phyloP scores from a whole-genome alignment of 2,329 filamentous ascomycete species.

The Microdochium nivale region DNA sequence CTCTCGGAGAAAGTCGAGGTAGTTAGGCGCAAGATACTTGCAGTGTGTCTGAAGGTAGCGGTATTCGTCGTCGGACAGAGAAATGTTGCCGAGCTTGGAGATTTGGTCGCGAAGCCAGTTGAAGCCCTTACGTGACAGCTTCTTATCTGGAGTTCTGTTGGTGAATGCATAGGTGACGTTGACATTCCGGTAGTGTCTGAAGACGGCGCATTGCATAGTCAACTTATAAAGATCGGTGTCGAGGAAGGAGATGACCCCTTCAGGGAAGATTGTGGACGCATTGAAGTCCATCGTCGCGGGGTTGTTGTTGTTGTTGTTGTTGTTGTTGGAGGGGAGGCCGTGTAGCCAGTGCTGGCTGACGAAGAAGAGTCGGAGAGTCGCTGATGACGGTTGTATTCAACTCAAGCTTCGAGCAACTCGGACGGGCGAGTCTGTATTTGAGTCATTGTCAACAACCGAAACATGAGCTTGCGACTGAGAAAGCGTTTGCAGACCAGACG shows the following conservation, averaged over 20 bases:
- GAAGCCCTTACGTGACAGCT: conserved; percentile 74
- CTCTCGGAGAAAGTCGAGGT: conserved; percentile 71
- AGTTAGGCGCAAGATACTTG: conserved; percentile 68
- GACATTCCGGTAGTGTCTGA: conserved; percentile 80
- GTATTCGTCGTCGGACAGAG: conserved; percentile 70
- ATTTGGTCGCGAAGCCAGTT: conserved; percentile 81
- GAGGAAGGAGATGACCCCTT: conserved; percentile 74
- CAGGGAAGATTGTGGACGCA: conserved; percentile 57
- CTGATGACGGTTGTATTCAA: no score
- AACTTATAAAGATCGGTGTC: conserved; percentile 89
- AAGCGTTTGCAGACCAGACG: no score
- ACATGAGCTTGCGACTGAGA: no score
- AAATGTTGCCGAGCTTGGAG: conserved; percentile 73
- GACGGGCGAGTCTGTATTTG: no score
- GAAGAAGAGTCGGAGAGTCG: no score
- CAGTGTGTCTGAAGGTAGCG: conserved; percentile 71
- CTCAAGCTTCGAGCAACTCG: no score
- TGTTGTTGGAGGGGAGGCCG: no score
- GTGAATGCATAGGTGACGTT: conserved; percentile 89
- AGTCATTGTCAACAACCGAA: no score
- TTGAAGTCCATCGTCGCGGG: conserved; percentile 55
- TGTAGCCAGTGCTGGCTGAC: no score
- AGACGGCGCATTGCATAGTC: conserved; percentile 96
- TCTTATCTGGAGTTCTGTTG: conserved; percentile 91
- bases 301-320: no score